Base-by-base conservation (phyloP, 139 green algal genomes). In the Mychonastes homosphaera region DNA sequence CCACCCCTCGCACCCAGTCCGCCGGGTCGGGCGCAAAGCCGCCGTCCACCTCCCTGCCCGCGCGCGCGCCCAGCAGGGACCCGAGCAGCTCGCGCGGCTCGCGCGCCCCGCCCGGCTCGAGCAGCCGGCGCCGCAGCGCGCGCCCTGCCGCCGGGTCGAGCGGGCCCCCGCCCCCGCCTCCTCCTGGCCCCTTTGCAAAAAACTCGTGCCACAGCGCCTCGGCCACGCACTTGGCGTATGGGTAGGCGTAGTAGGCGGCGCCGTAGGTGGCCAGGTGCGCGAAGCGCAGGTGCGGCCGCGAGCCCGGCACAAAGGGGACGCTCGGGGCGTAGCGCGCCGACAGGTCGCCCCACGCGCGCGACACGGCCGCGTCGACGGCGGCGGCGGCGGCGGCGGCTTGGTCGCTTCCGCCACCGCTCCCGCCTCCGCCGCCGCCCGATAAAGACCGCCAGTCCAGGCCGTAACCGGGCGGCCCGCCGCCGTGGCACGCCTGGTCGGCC, bases 201-300 rank as follows among this genome's bases (percentile, higher is more conserved):
- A n/a, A n/a, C 21, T 54, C 44, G 15, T 71, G 7, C 85, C 85
- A 95, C 0, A 90, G 44, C 5, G 64, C 41, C 1, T 78, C 65
- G 1, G 83, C 65, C 43, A 95, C 67, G 59, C 64, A 80, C 15
- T 81, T 59, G 7, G 84, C 83, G 47, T 86, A 91, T 3, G 87
- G 52, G 62, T 95, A 95, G 21, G 56, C 65, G 71, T 93, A 93
- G 67, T 95, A 95, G 35, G 67, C 66, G 23, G 69, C 82, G 1
- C 79, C 86, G 47, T 95, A 95, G 28, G 82, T 84, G 3, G 86
- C 77, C 23, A 89, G 38, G 71, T 95, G 86, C 9, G 58, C 62
- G 39, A 94, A 84, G 2, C 86, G 64, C 39, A 64, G 44, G 44
- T 65, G 53, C 35, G 69, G 78, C 32, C 53, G 48, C 13, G 75